Conservation (phyloP, 2,329 filamentous ascomycete species). For the Chaetomium olivaceum region DNA sequence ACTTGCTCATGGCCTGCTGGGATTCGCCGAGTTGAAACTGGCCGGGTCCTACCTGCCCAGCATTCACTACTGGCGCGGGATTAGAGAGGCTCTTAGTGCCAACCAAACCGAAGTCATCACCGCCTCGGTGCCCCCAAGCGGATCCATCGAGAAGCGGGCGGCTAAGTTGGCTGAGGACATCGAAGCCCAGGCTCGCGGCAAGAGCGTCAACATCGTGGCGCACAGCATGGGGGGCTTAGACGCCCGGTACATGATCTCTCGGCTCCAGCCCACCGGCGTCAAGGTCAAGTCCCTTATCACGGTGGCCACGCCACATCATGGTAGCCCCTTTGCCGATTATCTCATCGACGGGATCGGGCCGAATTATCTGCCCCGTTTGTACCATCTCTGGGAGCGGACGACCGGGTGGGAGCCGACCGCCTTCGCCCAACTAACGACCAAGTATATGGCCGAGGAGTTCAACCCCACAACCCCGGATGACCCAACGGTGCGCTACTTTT, state of each 20-base stretch:
- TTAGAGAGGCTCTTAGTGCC: constrained; percentile 56
- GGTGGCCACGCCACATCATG: constrained; percentile 57
- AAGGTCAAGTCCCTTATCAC: constrained; percentile 55
- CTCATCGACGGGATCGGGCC: constrained; percentile 50
- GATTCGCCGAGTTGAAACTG: constrained; percentile 60
- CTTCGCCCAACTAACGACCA: constrained; percentile 60
- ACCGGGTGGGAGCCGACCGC: constrained; percentile 60
- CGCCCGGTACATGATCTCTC: constrained; percentile 64
- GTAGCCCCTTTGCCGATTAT: constrained; percentile 58
- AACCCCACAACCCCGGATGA: constrained; percentile 59
- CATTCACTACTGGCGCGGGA: constrained; percentile 66
- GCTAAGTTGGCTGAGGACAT: constrained; percentile 58
- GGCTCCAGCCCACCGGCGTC: constrained; percentile 49
- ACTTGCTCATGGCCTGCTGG: constrained; percentile 65
- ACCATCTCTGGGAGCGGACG: constrained; percentile 50
- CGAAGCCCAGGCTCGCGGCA: constrained; percentile 45
- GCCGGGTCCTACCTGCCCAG: constrained; percentile 52
- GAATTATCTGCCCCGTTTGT: constrained; percentile 55
- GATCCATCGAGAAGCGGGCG: constrained; percentile 61
- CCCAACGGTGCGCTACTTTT: constrained; percentile 58
- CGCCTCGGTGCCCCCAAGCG: constrained; percentile 61
- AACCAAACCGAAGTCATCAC: constrained; percentile 59
- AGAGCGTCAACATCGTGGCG: constrained; percentile 73
- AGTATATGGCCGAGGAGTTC: constrained; percentile 60
- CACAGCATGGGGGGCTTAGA: constrained; percentile 70